Conservation (phyloP, 2,329 filamentous ascomycete genomes). For the Penicillium corylophilum region DNA sequence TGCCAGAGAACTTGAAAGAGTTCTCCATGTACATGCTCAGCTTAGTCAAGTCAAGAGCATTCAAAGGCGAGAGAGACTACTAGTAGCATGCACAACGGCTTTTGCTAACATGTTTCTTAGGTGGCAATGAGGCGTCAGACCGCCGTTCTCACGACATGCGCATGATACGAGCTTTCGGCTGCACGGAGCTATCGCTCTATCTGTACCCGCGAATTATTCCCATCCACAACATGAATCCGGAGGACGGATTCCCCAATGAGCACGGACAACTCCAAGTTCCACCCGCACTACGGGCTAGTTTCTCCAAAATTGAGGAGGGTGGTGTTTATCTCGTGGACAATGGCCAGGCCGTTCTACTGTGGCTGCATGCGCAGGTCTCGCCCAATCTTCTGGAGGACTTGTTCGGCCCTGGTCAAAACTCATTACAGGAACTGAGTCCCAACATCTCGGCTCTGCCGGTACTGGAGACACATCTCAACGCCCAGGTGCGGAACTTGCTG, state of each 20-base stretch:
- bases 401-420: slow-evolving; percentile 73
- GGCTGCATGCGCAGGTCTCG: slow-evolving; percentile 89
- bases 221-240: slow-evolving; percentile 81
- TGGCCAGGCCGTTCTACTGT: slow-evolving; percentile 85
- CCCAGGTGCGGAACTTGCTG: slow-evolving; percentile 89
- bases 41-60: slow-evolving; percentile 83
- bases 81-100: background rate
- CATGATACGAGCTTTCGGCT: slow-evolving; percentile 83
- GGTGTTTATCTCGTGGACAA: slow-evolving; percentile 95
- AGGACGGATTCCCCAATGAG: slow-evolving; percentile 90
- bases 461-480: slow-evolving; percentile 87
- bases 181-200: slow-evolving; percentile 82
- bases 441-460: slow-evolving; percentile 78
- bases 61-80: slow-evolving; percentile 62
- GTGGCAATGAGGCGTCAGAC: slow-evolving; percentile 85
- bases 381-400: slow-evolving; percentile 88
- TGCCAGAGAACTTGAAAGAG: slow-evolving; percentile 94
- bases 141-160: slow-evolving; percentile 88
- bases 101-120: slow-evolving; percentile 34
- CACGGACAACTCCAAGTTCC: slow-evolving; percentile 87
- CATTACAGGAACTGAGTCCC: slow-evolving; percentile 74
- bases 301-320: slow-evolving; percentile 83
- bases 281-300: slow-evolving; percentile 75
- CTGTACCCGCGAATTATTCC: slow-evolving; percentile 93
- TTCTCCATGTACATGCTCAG: slow-evolving; percentile 95